A percentile compares a stretch with the other conserved stretches of the same genome.
Evolutionary conservation across 805 yeast genomes (phyloP).

Genomic region (Yamadazyma endophytica): DNA sequence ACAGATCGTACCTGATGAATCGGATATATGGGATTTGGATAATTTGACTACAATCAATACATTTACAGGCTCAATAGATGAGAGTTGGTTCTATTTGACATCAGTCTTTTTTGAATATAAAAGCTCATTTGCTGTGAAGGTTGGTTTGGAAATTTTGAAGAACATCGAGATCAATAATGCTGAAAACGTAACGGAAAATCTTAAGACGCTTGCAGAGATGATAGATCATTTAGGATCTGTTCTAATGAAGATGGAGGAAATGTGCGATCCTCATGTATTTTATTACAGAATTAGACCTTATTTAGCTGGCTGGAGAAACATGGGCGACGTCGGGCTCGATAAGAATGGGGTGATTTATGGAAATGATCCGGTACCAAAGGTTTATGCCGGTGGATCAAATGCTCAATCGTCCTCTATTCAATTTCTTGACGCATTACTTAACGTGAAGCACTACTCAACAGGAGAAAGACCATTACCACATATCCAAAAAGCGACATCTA

Average conservation of each 20-base stretch:
- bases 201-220: constrained; percentile 67
- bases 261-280: constrained; percentile 92
- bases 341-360: constrained; percentile 76
- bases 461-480: constrained; percentile 48
- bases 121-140: constrained; percentile 67
- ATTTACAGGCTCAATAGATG: constrained; percentile 87
- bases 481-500: constrained; percentile 7
- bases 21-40: constrained; percentile 49
- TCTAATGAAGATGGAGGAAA: constrained; percentile 80
- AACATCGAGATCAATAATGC: constrained; percentile 48
- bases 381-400: constrained; percentile 85
- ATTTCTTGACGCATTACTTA: constrained; percentile 72
- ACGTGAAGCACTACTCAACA: constrained; percentile 74
- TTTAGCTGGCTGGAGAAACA: constrained; percentile 91
- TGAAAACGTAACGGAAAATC: constrained; percentile 34
- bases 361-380: constrained; percentile 48
- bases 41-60: constrained; percentile 77
- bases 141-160: constrained; percentile 65
- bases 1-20: constrained; percentile 46
- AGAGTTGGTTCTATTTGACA: constrained; percentile 89
- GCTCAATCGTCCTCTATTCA: constrained; percentile 92
- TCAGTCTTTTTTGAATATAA: constrained; percentile 80
- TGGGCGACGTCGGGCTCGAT: constrained; percentile 76
- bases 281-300: constrained; percentile 84
- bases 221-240: constrained; percentile 72